A percentile compares a stretch with the other conserved stretches of the same genome.
Evolutionary conservation across 805 yeast species (phyloP).

Genomic region (Babjeviella inositovora): DNA sequence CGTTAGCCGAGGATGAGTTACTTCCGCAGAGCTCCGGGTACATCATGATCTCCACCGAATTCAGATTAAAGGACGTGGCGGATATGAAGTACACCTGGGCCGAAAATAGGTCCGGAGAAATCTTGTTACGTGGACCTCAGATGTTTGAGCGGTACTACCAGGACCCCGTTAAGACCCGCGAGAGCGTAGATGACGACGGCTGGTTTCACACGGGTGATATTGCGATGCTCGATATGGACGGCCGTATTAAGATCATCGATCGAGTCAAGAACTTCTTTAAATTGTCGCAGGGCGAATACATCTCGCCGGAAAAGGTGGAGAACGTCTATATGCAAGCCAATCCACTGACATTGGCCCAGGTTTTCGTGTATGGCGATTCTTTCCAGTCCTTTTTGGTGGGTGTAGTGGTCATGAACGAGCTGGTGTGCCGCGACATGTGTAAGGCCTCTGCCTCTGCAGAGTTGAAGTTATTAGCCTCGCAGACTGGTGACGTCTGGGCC

Average conservation of each 20-base stretch:
- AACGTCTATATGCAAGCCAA: constrained; percentile 8
- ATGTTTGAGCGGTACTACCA: constrained; percentile 14
- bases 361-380: constrained; percentile 10
- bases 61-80: constrained; percentile 20
- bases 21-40: constrained; percentile 17
- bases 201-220: constrained; percentile 21
- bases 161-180: constrained; percentile 15
- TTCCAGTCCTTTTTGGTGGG: constrained; percentile 9
- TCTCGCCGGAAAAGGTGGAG: constrained; percentile 14
- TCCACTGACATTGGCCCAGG: constrained; percentile 7
- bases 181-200: constrained; percentile 13
- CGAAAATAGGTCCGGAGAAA: constrained; percentile 11
- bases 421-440: too few relatives aligned
- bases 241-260: constrained; percentile 10
- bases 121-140: constrained; percentile 16
- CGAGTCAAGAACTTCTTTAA: constrained; percentile 16
- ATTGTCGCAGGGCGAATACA: constrained; percentile 14
- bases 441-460: too few relatives aligned
- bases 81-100: constrained; percentile 16
- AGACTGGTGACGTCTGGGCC: too few relatives aligned
- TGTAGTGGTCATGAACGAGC: constrained; percentile 7
- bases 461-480: too few relatives aligned
- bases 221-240: constrained; percentile 9
- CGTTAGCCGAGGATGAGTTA: constrained; percentile 12
- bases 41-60: constrained; percentile 14